These are phyloP conservation scores for Plenodomus tracheiphilus DNA, from an alignment of 2,329 filamentous ascomycete genomes.

Conservation along the genomic window DNA sequence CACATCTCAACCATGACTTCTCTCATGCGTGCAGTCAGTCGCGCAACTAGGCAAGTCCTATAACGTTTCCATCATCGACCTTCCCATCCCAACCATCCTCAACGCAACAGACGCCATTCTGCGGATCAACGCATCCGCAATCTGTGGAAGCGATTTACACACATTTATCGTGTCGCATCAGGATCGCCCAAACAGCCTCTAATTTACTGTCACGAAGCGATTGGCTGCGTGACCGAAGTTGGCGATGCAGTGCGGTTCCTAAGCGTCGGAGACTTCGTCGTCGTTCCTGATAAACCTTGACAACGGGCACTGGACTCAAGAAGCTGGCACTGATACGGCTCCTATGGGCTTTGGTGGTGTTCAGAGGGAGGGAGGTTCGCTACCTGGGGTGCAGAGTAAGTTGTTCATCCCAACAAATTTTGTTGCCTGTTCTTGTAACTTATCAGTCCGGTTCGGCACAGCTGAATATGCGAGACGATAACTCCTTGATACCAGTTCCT, in stretches of 20 bases:
- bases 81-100: constrained; percentile 39
- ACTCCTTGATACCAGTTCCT: not conserved
- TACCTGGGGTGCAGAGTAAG: not conserved
- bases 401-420: constrained; percentile 13
- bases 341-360: too few species aligned
- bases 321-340: too few species aligned
- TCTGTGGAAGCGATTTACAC: constrained; percentile 36
- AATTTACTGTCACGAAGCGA: constrained; percentile 85
- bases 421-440: constrained; percentile 4
- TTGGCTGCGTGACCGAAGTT: constrained; percentile 75
- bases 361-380: not conserved
- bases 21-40: too few species aligned
- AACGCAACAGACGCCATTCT: constrained; percentile 45
- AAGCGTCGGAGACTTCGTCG: constrained; percentile 68
- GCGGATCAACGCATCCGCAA: constrained; percentile 44
- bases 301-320: too few species aligned
- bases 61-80: too few species aligned
- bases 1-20: too few species aligned
- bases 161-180: constrained; percentile 84
- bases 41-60: too few species aligned
- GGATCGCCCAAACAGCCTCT: too few species aligned
- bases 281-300: constrained; percentile 22
- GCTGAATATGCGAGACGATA: too few species aligned
- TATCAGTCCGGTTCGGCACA: too few species aligned
- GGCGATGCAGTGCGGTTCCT: constrained; percentile 75